Conservation (phyloP, 1,284 basidiomycete genomes). For the Leccinum griseonigrum region DNA sequence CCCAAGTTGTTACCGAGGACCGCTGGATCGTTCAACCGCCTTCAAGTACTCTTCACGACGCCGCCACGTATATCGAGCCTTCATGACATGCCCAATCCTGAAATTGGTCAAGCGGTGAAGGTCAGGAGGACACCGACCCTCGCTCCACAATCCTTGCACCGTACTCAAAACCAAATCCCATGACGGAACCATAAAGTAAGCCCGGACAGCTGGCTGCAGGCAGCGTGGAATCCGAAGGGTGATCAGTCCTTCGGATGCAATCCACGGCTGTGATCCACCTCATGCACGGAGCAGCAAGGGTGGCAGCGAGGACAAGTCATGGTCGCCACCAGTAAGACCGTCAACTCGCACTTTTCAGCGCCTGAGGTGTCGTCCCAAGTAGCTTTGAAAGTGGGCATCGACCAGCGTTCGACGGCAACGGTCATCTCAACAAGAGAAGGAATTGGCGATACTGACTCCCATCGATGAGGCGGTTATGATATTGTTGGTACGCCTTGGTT, state of each 20-base stretch:
- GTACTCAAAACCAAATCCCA: constrained; percentile 34
- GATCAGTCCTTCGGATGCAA: constrained; percentile 29
- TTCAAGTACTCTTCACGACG: constrained; percentile 31
- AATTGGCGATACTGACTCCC: constrained; percentile 92
- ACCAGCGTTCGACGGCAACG: constrained; percentile 27
- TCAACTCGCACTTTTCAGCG: constrained; percentile 33
- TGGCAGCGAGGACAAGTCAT: constrained; percentile 32
- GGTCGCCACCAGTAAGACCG: constrained; percentile 31
- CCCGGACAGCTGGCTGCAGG: constrained; percentile 26
- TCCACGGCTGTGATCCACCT: constrained; percentile 29
- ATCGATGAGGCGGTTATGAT: constrained; percentile 99
- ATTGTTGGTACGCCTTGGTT: constrained; percentile 88
- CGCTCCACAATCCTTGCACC: constrained; percentile 35
- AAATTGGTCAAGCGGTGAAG: constrained; percentile 36
- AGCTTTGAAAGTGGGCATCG: constrained; percentile 19
- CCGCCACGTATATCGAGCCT: constrained; percentile 22
- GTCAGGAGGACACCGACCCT: constrained; percentile 26
- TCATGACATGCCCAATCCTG: constrained; percentile 32
- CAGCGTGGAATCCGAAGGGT: constrained; percentile 25
- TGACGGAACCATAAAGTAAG: constrained; percentile 30
- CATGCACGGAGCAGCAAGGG: constrained; percentile 11
- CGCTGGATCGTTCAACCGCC: constrained; percentile 39
- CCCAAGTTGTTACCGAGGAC: constrained; percentile 40
- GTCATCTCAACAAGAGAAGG: constrained; percentile 28
- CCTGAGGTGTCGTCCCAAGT: constrained; percentile 29